Base-by-base conservation (phyloP, 208 protist genomes). In the Wallacemonas rigidus region DNA sequence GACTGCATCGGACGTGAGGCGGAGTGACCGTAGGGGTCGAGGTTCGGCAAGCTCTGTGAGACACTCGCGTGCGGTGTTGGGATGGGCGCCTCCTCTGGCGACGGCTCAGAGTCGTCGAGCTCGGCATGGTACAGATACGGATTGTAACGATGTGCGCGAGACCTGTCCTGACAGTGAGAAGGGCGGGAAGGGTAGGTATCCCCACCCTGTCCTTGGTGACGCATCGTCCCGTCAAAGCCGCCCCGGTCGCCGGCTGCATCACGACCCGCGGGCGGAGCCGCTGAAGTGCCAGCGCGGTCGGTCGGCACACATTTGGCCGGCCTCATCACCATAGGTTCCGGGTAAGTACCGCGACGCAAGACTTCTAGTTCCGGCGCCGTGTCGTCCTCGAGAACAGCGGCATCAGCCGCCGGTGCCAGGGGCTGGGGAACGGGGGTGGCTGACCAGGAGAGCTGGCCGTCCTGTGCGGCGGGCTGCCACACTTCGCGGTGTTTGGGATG, bases 1-100 rank as follows among this genome's bases (percentile, higher is more conserved):
- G 26, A 26, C 26, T 26, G 26, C 26, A 1, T 26, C 26, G 26
- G 26, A 26, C 26, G 26, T 26, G 26, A 0, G 26, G 26, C 26
- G 26, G 26, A 26, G 26, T 26, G 26, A 26, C 26, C 26, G 26
- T 26, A 26, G 26, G 26, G 60, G 0, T 8, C 9, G 14, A 65
- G 3, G 43, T 5, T 7, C 0, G 36, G 38, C 41, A 45, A n/a
- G 6, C n/a, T 7, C 60, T 48, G 60, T 3, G 60, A 44, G 9
- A 65, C 43, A 17, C 60, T 65, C 5, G 7, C 15, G 60, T 41
- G 60, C n/a, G 60, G 60, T 8, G 60, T 65, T 3, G 60, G 60
- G 9, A 65, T 41, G 3, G 60, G 60, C 11, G 47, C 60, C 60
- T 50, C 41, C 43, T 65, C 60, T 4, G 41, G 60, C 3, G 6